These are phyloP conservation scores for Lojkania enalia DNA, from an alignment of 2,329 filamentous ascomycete genomes.

Conservation along the genomic window DNA sequence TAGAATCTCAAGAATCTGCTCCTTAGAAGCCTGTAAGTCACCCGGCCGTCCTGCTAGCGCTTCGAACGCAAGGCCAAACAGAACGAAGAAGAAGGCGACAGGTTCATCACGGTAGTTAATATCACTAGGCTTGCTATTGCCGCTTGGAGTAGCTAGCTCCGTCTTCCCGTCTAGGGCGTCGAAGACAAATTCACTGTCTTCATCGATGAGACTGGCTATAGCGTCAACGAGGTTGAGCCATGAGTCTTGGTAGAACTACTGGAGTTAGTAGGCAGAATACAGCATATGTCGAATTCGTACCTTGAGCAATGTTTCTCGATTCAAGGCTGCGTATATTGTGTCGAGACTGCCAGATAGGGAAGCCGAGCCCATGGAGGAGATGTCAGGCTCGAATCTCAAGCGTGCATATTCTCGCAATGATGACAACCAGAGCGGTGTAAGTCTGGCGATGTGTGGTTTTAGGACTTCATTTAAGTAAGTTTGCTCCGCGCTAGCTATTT, in stretches of 20 bases:
- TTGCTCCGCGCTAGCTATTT: slow-evolving; percentile 92
- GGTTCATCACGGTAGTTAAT: slow-evolving; percentile 99
- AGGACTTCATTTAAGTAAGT: slow-evolving; percentile 86
- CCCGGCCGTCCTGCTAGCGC: slow-evolving; percentile 82
- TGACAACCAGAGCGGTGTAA: slow-evolving; percentile 92
- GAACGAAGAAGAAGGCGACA: slow-evolving; percentile 97
- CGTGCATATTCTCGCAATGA: slow-evolving; percentile 92
- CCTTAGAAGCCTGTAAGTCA: slow-evolving; percentile 70
- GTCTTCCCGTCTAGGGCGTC: slow-evolving; percentile 89
- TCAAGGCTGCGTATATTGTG: slow-evolving; percentile 91
- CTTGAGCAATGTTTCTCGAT: slow-evolving; percentile 86
- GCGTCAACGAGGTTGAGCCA: slow-evolving; percentile 97
- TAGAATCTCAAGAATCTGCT: slow-evolving; percentile 85
- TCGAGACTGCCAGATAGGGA: slow-evolving; percentile 85
- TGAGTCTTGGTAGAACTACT: slow-evolving; percentile 87
- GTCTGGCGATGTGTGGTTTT: slow-evolving; percentile 82
- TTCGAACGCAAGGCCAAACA: slow-evolving; percentile 96
- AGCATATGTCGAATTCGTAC: slow-evolving; percentile 36
- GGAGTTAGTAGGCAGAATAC: slow-evolving; percentile 12
- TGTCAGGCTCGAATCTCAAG: slow-evolving; percentile 93
- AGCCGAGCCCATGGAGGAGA: slow-evolving; percentile 83
- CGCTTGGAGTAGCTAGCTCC: slow-evolving; percentile 37
- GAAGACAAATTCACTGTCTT: slow-evolving; percentile 97
- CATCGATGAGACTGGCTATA: slow-evolving; percentile 94
- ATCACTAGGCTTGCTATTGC: slow-evolving; percentile 66